phyloP scores from a whole-genome alignment of 2,329 filamentous ascomycete species.

The Amphichorda felina region DNA sequence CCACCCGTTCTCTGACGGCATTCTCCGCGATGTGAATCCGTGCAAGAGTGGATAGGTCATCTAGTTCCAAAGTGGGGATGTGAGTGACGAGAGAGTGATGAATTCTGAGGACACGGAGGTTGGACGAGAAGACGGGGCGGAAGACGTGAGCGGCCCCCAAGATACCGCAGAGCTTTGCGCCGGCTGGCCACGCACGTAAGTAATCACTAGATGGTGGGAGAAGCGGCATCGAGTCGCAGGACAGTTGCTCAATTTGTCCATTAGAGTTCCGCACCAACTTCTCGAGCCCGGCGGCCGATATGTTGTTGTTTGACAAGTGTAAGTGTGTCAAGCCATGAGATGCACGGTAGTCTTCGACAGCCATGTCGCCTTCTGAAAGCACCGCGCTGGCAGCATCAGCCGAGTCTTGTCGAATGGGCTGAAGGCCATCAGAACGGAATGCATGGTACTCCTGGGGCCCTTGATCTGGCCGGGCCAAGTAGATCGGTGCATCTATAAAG shows the following conservation, averaged over 20 bases:
- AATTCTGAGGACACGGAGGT: constrained; percentile 38
- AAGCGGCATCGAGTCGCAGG: constrained; percentile 30
- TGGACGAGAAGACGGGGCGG: constrained; percentile 39
- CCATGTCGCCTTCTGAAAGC: constrained; percentile 9
- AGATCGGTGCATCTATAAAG: constrained; percentile 33
- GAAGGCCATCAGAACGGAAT: constrained; percentile 18
- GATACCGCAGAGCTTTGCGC: constrained; percentile 26
- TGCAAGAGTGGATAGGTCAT: constrained; percentile 21
- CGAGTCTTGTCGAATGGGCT: constrained; percentile 12
- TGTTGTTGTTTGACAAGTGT: constrained; percentile 34
- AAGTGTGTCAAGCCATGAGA: constrained; percentile 37
- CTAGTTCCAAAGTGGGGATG: constrained; percentile 30
- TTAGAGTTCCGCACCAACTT: constrained; percentile 27
- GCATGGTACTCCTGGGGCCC: constrained; percentile 10
- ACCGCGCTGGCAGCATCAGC: constrained; percentile 12
- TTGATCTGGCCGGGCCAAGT: constrained; percentile 9
- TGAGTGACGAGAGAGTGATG: constrained; percentile 51
- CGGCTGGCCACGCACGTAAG: constrained; percentile 13
- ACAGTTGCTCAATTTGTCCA: constrained; percentile 38
- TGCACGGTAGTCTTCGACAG: constrained; percentile 8
- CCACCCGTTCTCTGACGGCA: constrained; percentile 25
- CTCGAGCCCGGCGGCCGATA: constrained; percentile 31
- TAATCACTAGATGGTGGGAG: constrained; percentile 10
- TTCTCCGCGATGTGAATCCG: constrained; percentile 32
- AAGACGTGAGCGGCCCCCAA: constrained; percentile 33